Base-by-base conservation (phyloP, 1,284 basidiomycete species). In the Puccinia coronata region DNA sequence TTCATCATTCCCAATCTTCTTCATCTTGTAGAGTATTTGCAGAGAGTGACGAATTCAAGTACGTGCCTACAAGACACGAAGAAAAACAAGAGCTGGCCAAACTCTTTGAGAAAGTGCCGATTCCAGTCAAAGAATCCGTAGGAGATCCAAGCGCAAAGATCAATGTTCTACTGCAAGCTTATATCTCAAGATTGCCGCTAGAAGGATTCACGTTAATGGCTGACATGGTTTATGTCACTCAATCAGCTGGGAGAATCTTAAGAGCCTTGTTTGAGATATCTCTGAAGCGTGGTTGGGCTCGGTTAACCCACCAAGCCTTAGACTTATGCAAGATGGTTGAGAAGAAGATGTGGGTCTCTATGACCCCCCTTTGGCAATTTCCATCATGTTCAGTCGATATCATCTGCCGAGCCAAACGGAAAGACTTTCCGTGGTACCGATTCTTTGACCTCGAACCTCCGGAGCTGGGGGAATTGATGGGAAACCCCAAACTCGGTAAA, bases 221-320 rank as follows among this genome's bases (percentile, higher is more conserved):
- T 0, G 96, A 99, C 86, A 99, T 99, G 97, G 96, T 98, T 1
- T 84, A 83, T 83, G 84, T 82, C 65, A 93, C 87, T 4, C 87
- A 88, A 82, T 87, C 87, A 23, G 87, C 87, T 9, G 87, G 87
- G 16, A 85, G 93, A 86, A 98, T 99, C 84, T 88, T 99, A 55
- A 93, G 96, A 25, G 96, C 97, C 20, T 93, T 99, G 86, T 99
- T 97, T 84, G 96, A 99, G 87, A 99, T 99, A 78, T 99, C 96
- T 86, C 88, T 98, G 82, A 98, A 97, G 88, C 91, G 96, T 81
- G 96, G 96, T n/a, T 99, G 96, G 94, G 95, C 97, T 0, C 89
- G 93, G 8, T 93, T 96, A 0, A 94, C 95, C 0, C 92, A 94
- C 83, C 92, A 93, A 36, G 94, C 94, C 6, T 89, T 99, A 55